These are phyloP conservation scores for Penicillium oxalicum DNA, from an alignment of 2,329 filamentous ascomycete species.

Conservation along the genomic window DNA sequence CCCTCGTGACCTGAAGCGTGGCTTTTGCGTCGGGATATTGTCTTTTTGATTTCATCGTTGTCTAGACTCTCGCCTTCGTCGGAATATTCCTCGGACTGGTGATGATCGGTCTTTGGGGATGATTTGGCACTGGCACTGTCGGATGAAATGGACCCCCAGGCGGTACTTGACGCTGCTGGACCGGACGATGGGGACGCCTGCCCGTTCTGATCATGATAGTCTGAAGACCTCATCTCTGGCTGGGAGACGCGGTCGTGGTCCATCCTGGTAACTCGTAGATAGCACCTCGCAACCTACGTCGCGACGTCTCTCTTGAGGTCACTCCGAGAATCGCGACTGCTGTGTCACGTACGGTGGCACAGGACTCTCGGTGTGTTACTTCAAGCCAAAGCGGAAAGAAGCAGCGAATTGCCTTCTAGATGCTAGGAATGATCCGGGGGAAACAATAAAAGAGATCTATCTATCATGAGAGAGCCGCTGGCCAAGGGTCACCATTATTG, in stretches of 20 bases:
- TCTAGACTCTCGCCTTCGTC: slow-evolving; percentile 1
- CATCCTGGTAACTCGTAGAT: background rate
- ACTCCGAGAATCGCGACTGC: too few species aligned
- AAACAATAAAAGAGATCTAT: too few species aligned
- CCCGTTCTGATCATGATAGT: background rate
- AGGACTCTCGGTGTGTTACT: too few species aligned
- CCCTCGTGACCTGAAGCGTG: slow-evolving; percentile 19
- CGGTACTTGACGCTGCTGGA: background rate
- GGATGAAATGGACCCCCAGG: slow-evolving; percentile 1
- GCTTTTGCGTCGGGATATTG: slow-evolving; percentile 24
- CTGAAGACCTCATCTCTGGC: background rate
- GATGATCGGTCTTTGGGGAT: too few species aligned
- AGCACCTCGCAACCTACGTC: too few species aligned
- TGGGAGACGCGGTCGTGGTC: background rate
- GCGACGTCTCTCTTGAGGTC: too few species aligned
- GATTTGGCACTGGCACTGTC: background rate
- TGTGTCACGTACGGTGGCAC: too few species aligned
- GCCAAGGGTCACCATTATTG: too few species aligned
- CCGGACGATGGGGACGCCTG: background rate
- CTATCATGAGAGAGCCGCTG: too few species aligned
- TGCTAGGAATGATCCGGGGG: too few species aligned
- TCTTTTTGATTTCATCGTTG: slow-evolving; percentile 15
- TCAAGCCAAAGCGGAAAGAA: too few species aligned
- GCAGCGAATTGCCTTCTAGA: too few species aligned
- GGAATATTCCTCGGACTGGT: background rate